Evolutionary conservation across 2,329 filamentous ascomycete species (phyloP).

Genomic region (Daldinia eschscholtzii): DNA sequence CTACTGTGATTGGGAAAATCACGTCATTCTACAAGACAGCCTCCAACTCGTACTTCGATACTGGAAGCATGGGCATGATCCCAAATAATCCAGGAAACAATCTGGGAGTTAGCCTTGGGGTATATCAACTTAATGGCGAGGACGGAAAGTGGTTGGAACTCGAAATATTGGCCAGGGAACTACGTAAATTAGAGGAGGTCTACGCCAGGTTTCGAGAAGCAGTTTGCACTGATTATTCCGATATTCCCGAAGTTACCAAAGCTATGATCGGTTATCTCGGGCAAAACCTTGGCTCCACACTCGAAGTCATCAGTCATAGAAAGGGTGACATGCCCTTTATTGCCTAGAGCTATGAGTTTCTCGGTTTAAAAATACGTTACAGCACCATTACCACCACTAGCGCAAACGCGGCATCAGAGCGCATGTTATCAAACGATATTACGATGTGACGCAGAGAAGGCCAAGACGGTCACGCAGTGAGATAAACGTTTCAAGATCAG

Average conservation of each 20-base stretch:
- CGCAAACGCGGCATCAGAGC: slow-evolving; percentile 7
- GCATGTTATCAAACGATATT: slow-evolving; percentile 30
- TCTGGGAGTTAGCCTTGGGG: slow-evolving; percentile 58
- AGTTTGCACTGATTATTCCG: slow-evolving; percentile 56
- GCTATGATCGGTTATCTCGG: slow-evolving; percentile 62
- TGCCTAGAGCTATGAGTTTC: slow-evolving; percentile 11
- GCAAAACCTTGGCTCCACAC: slow-evolving; percentile 58
- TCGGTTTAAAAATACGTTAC: slow-evolving; percentile 13
- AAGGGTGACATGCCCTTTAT: slow-evolving; percentile 52
- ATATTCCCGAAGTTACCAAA: slow-evolving; percentile 59
- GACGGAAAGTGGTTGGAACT: slow-evolving; percentile 62
- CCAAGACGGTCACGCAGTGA: slow-evolving; percentile 23
- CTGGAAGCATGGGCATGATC: slow-evolving; percentile 40
- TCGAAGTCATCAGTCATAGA: slow-evolving; percentile 58
- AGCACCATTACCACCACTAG: slow-evolving; percentile 16
- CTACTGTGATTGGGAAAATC: slow-evolving; percentile 63
- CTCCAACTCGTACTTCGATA: slow-evolving; percentile 57
- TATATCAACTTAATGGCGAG: slow-evolving; percentile 61
- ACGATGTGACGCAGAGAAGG: slow-evolving; percentile 36
- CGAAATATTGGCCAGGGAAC: slow-evolving; percentile 62
- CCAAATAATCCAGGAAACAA: slow-evolving; percentile 40
- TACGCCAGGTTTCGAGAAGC: slow-evolving; percentile 59
- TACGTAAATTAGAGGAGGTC: slow-evolving; percentile 62
- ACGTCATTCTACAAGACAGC: slow-evolving; percentile 61
- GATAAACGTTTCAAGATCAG: slow-evolving; percentile 34